A percentile compares a stretch with the other conserved stretches of the same genome.
phyloP scores from a whole-genome alignment of 225 moss, liverwort and hornwort species.

The Marchantia paleacea region DNA sequence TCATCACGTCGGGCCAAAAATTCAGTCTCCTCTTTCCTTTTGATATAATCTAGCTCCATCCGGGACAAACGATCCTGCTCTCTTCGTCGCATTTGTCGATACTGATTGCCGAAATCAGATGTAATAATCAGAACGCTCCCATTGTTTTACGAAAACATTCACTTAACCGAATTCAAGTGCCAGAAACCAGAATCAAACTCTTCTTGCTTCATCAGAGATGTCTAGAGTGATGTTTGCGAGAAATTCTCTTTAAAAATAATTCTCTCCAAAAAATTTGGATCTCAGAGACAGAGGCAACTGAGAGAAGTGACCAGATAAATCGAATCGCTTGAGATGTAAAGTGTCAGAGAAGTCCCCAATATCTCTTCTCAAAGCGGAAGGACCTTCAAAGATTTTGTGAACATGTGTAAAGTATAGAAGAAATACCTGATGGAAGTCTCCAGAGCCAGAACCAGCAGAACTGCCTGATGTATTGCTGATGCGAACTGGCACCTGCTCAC shows the following conservation, averaged over 20 bases:
- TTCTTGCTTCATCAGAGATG: not conserved
- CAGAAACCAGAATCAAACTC: not conserved
- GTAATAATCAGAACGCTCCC: not conserved
- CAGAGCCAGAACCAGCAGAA: constrained; percentile 96
- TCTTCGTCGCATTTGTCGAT: constrained; percentile 97
- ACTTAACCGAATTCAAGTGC: not conserved
- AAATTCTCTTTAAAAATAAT: not conserved
- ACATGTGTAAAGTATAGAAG: no score
- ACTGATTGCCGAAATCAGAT: constrained; percentile 33
- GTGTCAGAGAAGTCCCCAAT: no score
- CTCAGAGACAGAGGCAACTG: no score
- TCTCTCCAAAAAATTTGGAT: no score
- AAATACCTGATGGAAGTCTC: constrained; percentile 96
- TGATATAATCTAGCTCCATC: constrained; percentile 89
- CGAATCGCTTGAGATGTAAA: no score
- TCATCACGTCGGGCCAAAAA: constrained; percentile 84
- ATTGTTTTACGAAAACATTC: not conserved
- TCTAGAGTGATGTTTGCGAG: not conserved
- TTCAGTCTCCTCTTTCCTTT: constrained; percentile 74
- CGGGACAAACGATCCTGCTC: constrained; percentile 93
- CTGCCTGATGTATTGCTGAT: constrained; percentile 99
- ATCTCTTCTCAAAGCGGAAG: no score
- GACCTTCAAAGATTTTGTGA: no score
- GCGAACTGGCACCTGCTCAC: constrained; percentile 97
- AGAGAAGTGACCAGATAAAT: no score